A percentile compares a stretch with the other conserved stretches of the same genome.
phyloP scores from a whole-genome alignment of 768 basidiomycete genomes.

The Boletus speciosus region DNA sequence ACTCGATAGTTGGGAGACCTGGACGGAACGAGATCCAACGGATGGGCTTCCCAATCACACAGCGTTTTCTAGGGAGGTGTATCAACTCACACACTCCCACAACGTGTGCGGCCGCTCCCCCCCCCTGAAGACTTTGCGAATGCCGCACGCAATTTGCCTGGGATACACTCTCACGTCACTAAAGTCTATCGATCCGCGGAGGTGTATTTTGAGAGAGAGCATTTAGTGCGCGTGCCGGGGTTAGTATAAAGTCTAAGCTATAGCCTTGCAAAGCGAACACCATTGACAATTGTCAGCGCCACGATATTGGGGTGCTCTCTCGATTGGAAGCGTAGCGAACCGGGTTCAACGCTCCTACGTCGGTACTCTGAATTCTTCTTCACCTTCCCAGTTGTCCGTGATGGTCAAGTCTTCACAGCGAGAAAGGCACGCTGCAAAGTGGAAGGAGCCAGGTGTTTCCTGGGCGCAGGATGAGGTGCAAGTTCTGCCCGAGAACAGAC shows the following conservation, averaged over 20 bases:
- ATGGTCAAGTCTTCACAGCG: background rate
- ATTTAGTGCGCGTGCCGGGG: background rate
- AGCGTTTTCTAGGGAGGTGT: background rate
- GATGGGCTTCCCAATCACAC: background rate
- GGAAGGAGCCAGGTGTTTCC: constrained; percentile 38
- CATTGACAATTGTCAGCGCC: background rate
- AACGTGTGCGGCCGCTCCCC: background rate
- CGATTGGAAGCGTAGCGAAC: background rate
- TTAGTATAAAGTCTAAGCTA: background rate
- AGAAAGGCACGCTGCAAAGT: background rate
- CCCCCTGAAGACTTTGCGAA: background rate
- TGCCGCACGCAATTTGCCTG: background rate
- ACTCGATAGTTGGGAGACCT: too few species aligned
- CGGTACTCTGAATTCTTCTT: too few species aligned
- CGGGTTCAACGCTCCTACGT: background rate
- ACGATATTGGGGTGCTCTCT: too few species aligned
- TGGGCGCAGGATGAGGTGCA: constrained; percentile 53
- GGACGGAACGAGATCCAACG: background rate
- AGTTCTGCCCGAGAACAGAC: constrained; percentile 38
- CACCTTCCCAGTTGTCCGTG: background rate
- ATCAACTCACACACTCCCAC: background rate
- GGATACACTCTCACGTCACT: background rate
- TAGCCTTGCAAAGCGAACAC: background rate
- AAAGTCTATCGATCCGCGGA: background rate
- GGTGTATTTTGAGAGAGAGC: too few species aligned